These are phyloP conservation scores for Elsinoe australis DNA, from an alignment of 2,329 filamentous ascomycete genomes.

Conservation along the genomic window DNA sequence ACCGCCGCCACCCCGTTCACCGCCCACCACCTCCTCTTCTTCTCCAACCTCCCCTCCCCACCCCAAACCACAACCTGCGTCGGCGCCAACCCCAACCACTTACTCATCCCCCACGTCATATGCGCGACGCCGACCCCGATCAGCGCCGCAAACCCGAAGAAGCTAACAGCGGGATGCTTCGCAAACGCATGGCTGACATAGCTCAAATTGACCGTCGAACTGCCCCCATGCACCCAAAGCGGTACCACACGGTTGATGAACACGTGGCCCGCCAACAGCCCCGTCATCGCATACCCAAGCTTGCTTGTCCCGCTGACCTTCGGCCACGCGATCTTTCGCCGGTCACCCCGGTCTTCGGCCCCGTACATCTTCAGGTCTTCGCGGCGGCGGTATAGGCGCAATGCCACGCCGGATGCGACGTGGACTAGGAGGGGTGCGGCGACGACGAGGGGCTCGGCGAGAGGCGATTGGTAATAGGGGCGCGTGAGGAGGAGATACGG, in stretches of 20 bases:
- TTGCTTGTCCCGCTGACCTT: constrained; percentile 59
- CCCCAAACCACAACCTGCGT: constrained; percentile 44
- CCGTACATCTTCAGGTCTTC: constrained; percentile 70
- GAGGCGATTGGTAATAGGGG: constrained; percentile 80
- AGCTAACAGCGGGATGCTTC: constrained; percentile 58
- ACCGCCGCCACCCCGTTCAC: constrained; percentile 58
- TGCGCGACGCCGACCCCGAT: constrained; percentile 64
- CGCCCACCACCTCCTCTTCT: constrained; percentile 60
- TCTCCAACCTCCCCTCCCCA: constrained; percentile 44
- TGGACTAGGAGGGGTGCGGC: constrained; percentile 67
- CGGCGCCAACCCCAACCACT: constrained; percentile 64
- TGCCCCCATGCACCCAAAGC: constrained; percentile 69
- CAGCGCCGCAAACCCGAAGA: constrained; percentile 60
- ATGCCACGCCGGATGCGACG: constrained; percentile 64
- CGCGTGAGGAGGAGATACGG: constrained; percentile 83
- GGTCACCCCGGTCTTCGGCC: constrained; percentile 51
- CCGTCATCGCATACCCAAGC: constrained; percentile 63
- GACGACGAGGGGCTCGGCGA: constrained; percentile 73
- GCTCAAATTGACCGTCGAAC: constrained; percentile 72
- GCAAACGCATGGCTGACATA: constrained; percentile 83
- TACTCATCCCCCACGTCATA: constrained; percentile 77
- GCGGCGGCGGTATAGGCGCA: constrained; percentile 66
- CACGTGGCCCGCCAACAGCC: constrained; percentile 62
- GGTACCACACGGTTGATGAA: constrained; percentile 71
- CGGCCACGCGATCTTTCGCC: constrained; percentile 56